A percentile compares a stretch with the other conserved stretches of the same genome.
Conservation (phyloP, 345 rosid genomes). For the Populus alba region DNA sequence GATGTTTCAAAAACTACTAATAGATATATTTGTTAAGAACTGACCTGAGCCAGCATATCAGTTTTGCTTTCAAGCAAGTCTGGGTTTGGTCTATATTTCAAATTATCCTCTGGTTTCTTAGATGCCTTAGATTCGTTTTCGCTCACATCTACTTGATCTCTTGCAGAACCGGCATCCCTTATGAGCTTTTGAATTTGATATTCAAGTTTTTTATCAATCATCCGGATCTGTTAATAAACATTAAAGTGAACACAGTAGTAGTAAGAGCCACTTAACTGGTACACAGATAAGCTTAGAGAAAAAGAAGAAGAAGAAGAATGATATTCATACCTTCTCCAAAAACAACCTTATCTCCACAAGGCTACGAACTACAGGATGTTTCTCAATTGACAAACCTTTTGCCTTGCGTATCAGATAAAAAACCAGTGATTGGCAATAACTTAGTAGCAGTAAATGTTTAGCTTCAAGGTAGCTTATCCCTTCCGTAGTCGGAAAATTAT, state of each 20-base stretch:
- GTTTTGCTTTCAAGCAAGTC: constrained; percentile 62
- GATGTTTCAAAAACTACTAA: neutral
- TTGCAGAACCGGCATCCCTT: constrained; percentile 32
- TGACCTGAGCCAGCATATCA: constrained; percentile 37
- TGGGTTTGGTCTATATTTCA: constrained; percentile 77
- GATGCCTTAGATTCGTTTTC: constrained; percentile 35
- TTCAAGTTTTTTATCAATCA: constrained; percentile 83
- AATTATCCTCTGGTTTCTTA: constrained; percentile 56
- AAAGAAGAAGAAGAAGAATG: neutral
- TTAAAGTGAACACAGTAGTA: neutral
- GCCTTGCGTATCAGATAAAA: constrained; percentile 80
- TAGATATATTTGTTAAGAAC: constrained; percentile 7
- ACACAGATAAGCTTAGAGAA: neutral
- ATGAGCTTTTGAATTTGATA: constrained; percentile 89
- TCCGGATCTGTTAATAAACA: constrained; percentile 57
- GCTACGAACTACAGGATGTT: constrained; percentile 72
- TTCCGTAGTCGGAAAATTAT: constrained; percentile 60
- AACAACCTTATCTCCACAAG: constrained; percentile 85
- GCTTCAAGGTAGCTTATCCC: constrained; percentile 93
- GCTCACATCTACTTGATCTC: constrained; percentile 29
- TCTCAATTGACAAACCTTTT: constrained; percentile 69
- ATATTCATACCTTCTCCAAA: constrained; percentile 68
- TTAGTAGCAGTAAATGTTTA: constrained; percentile 73
- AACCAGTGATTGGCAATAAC: constrained; percentile 79
- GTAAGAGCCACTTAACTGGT: neutral